A percentile compares a stretch with the other conserved stretches of the same genome.
phyloP scores from a whole-genome alignment of 495 filamentous ascomycete genomes.

The Aspergillus funiculosus region DNA sequence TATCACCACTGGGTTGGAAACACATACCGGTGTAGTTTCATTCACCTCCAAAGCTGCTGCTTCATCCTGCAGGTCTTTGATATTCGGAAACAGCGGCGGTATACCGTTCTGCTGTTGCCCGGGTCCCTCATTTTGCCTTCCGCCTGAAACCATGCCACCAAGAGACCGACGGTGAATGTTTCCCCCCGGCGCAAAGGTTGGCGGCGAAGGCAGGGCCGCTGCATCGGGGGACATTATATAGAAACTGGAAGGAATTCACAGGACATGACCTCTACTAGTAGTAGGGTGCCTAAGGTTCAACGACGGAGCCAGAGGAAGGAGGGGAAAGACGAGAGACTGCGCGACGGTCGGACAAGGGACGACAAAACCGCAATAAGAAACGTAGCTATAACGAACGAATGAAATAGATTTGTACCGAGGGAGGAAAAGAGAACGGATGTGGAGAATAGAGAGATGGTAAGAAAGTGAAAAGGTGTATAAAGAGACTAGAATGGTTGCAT shows the following conservation, averaged over 20 bases:
- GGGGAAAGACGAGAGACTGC: neutral
- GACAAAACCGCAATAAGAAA: neutral
- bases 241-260: conserved; percentile 21
- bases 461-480: too few species aligned
- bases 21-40: conserved; percentile 39
- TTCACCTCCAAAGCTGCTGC: conserved; percentile 37
- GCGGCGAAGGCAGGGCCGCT: conserved; percentile 38
- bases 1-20: neutral
- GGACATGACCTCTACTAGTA: conserved; percentile 24
- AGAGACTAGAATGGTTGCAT: too few species aligned
- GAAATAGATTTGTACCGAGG: neutral
- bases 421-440: neutral
- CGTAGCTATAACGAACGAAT: neutral
- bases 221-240: conserved; percentile 43
- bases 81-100: conserved; percentile 54
- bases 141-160: conserved; percentile 30
- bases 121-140: conserved; percentile 22
- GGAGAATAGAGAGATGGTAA: neutral
- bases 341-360: neutral
- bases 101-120: conserved; percentile 25
- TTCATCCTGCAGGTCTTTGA: conserved; percentile 63
- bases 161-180: conserved; percentile 22
- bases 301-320: conserved; percentile 3
- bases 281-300: too few species aligned
- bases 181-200: conserved; percentile 36